phyloP scores from a whole-genome alignment of 495 filamentous ascomycete species.

The Talaromyces thailandensis region DNA sequence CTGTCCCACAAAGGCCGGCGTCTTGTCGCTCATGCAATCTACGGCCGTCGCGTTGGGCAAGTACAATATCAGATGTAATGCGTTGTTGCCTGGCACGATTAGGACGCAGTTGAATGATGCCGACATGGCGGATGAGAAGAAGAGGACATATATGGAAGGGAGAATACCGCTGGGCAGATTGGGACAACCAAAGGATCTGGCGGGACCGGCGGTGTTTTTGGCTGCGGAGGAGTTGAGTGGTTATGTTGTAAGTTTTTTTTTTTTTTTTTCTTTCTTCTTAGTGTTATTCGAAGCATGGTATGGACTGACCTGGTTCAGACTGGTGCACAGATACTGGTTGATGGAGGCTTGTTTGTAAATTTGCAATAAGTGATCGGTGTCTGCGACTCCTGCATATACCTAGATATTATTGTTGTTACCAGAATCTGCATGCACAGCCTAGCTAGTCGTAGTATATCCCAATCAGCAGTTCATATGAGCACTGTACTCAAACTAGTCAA shows the following conservation, averaged over 20 bases:
- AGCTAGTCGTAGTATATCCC: not conserved
- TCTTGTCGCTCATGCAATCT: constrained; percentile 78
- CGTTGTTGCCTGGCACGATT: constrained; percentile 77
- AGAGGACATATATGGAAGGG: constrained; percentile 76
- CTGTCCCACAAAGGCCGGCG: constrained; percentile 84
- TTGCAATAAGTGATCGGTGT: constrained; percentile 37
- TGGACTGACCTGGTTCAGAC: constrained; percentile 33
- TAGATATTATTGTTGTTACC: not conserved
- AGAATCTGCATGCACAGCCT: not conserved
- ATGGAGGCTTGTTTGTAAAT: constrained; percentile 71
- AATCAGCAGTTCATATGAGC: not conserved
- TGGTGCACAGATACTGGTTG: constrained; percentile 76
- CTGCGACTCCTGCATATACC: not conserved
- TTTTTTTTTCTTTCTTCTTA: constrained; percentile 3
- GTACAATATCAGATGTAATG: constrained; percentile 75
- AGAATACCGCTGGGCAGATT: constrained; percentile 72
- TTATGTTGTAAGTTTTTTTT: constrained; percentile 47
- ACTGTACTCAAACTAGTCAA: not conserved
- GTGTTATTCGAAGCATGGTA: not conserved
- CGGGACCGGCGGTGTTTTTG: constrained; percentile 79
- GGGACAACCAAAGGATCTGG: constrained; percentile 60
- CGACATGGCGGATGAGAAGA: constrained; percentile 58
- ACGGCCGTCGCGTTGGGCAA: constrained; percentile 69
- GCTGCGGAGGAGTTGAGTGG: constrained; percentile 66
- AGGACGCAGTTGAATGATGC: constrained; percentile 79